Conservation (phyloP, 148 eudicot genomes). For the Talinum fruticosum region DNA sequence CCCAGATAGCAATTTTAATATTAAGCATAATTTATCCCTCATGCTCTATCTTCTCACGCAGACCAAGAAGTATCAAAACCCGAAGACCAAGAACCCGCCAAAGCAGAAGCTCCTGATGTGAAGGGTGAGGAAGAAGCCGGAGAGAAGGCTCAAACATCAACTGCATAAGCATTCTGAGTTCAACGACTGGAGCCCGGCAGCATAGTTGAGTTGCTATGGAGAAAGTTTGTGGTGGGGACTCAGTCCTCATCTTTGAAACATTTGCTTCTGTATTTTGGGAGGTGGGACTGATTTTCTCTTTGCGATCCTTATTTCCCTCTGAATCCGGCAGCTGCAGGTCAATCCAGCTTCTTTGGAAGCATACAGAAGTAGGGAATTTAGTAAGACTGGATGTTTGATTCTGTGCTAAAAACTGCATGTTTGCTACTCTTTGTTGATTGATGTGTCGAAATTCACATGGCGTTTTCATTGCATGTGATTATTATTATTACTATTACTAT, state of each 20-base stretch:
- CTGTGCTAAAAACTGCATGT: slow-evolving; percentile 12
- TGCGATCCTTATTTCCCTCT: slow-evolving; percentile 5
- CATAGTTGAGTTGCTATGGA: slow-evolving; percentile 10
- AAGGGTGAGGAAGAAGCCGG: slow-evolving; percentile 19
- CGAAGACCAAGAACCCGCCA: slow-evolving; percentile 29
- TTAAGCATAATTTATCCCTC: background rate
- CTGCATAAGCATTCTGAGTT: slow-evolving; percentile 16
- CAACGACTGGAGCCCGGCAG: slow-evolving; percentile 4
- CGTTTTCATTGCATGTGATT: slow-evolving; percentile 12
- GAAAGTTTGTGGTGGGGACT: slow-evolving; percentile 9
- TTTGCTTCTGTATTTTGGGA: slow-evolving; percentile 21
- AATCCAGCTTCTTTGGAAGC: slow-evolving; percentile 18
- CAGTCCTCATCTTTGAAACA: slow-evolving; percentile 15
- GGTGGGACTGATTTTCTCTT: slow-evolving; percentile 20
- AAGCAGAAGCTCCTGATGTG: slow-evolving; percentile 26
- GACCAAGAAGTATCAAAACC: slow-evolving; percentile 57
- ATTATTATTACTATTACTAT: background rate
- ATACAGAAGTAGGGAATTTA: slow-evolving; percentile 19
- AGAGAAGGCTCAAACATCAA: slow-evolving; percentile 23
- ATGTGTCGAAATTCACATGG: slow-evolving; percentile 9
- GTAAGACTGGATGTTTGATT: slow-evolving; percentile 18
- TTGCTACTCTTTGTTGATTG: background rate
- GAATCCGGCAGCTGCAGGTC: slow-evolving; percentile 19
- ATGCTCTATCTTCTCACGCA: slow-evolving; percentile 15
- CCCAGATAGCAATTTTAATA: background rate